Percentiles rank a stretch among this genome's conserved stretches.
These are phyloP conservation scores for Abrus precatorius DNA, from an alignment of 306 rosid genomes.

Conservation along the genomic window DNA sequence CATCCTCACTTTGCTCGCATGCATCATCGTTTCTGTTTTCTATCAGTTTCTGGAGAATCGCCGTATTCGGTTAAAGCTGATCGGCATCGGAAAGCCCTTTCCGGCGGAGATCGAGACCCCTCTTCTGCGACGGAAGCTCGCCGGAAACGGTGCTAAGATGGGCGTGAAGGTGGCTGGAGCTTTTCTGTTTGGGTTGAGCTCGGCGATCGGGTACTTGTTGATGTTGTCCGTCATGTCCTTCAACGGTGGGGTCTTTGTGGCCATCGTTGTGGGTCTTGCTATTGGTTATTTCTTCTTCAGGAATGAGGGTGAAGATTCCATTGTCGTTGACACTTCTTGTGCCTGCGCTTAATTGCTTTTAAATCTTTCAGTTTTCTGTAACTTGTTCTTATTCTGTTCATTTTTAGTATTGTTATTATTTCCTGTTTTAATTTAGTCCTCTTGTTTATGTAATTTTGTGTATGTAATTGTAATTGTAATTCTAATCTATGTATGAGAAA, in stretches of 20 bases:
- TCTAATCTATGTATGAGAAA: neutral
- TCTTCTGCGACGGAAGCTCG: constrained; percentile 51
- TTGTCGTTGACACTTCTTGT: constrained; percentile 73
- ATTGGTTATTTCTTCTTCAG: constrained; percentile 77
- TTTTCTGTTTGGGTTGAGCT: constrained; percentile 70
- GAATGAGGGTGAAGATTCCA: constrained; percentile 63
- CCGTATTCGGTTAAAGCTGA: constrained; percentile 70
- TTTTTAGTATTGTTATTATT: neutral
- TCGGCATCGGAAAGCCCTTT: constrained; percentile 41
- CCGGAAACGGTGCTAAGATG: constrained; percentile 43
- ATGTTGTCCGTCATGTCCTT: constrained; percentile 94
- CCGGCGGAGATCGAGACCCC: constrained; percentile 65
- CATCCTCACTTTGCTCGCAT: constrained; percentile 68
- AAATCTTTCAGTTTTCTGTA: neutral
- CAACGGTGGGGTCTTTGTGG: constrained; percentile 89
- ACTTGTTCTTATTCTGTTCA: neutral
- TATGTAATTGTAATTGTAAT: neutral
- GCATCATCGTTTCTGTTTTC: constrained; percentile 68
- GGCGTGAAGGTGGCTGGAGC: constrained; percentile 65
- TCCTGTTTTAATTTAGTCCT: neutral
- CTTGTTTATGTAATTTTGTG: neutral
- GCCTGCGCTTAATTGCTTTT: constrained; percentile 68
- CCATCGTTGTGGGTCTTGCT: constrained; percentile 77
- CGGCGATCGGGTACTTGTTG: constrained; percentile 88
- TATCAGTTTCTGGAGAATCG: constrained; percentile 82